phyloP scores from a whole-genome alignment of 2,329 filamentous ascomycete genomes.

The Botrytis sinoallii region DNA sequence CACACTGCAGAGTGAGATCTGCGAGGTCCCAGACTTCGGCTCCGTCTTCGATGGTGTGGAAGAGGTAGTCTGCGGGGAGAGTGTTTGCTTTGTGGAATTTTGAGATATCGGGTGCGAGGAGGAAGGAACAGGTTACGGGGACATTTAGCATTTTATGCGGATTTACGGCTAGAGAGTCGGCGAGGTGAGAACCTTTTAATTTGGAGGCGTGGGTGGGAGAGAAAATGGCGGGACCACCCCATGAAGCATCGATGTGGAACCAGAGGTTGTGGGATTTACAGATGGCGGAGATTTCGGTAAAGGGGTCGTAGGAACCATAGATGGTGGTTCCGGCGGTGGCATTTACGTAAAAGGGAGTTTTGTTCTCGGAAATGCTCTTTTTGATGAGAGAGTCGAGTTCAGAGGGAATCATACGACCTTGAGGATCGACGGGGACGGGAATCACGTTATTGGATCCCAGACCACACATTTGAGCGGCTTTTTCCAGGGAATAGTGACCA shows the following conservation, averaged over 20 bases:
- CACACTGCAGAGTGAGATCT: conserved; percentile 90
- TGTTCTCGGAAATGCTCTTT: conserved; percentile 61
- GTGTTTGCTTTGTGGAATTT: conserved; percentile 83
- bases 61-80: conserved; percentile 80
- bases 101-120: conserved; percentile 72
- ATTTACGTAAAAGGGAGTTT: conserved; percentile 91
- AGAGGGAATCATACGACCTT: conserved; percentile 67
- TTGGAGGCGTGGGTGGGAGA: conserved; percentile 60
- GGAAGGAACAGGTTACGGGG: conserved; percentile 85
- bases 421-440: conserved; percentile 67
- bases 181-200: conserved; percentile 67
- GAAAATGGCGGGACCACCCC: conserved; percentile 85
- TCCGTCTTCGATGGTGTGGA: conserved; percentile 50
- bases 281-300: conserved; percentile 65
- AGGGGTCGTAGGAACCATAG: conserved; percentile 81
- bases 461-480: conserved; percentile 87
- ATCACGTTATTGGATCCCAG: conserved; percentile 74
- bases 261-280: conserved; percentile 73
- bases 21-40: conserved; percentile 80
- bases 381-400: conserved; percentile 62
- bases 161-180: conserved; percentile 82
- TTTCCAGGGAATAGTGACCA: conserved; percentile 92
- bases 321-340: conserved; percentile 95
- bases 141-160: conserved; percentile 97
- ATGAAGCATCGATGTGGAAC: conserved; percentile 90